These are phyloP conservation scores for Arachis hypogaea DNA, from an alignment of 306 rosid species.

Conservation along the genomic window DNA sequence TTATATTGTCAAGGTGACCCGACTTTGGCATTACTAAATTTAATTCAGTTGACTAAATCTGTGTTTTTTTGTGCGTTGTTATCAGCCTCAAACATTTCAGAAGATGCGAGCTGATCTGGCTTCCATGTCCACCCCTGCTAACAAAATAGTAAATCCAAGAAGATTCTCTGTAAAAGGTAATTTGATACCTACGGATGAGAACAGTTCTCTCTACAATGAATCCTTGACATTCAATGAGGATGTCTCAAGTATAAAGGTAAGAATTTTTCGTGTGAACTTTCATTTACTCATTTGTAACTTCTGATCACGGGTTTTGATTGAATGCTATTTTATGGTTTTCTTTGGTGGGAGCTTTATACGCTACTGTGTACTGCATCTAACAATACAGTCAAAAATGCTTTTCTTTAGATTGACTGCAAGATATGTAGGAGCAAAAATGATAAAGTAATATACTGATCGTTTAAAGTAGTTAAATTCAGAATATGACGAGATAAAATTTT, in stretches of 20 bases:
- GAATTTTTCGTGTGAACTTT: constrained; percentile 26
- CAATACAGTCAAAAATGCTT: constrained; percentile 8
- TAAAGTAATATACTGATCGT: constrained; percentile 10
- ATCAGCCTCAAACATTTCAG: constrained; percentile 86
- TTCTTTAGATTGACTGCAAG: constrained; percentile 15
- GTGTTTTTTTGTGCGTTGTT: constrained; percentile 38
- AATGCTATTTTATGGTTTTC: constrained; percentile 22
- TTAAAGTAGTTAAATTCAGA: constrained; percentile 7
- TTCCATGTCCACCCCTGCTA: constrained; percentile 80
- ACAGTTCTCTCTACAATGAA: constrained; percentile 47
- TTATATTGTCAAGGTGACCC: constrained; percentile 16
- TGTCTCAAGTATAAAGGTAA: constrained; percentile 73
- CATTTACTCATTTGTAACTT: constrained; percentile 10
- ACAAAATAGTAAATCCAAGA: constrained; percentile 58
- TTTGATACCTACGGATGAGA: constrained; percentile 47
- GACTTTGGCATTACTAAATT: constrained; percentile 18
- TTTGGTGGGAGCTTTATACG: constrained; percentile 31
- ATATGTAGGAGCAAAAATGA: constrained; percentile 9
- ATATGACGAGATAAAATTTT: constrained; percentile 13
- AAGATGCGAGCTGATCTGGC: constrained; percentile 91
- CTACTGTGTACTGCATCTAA: constrained; percentile 26
- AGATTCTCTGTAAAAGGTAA: constrained; percentile 56
- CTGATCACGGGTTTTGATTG: constrained; percentile 22
- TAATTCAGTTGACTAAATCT: constrained; percentile 22
- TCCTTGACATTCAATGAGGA: constrained; percentile 61